These are phyloP conservation scores for Dactylorhiza incarnata DNA, from an alignment of 106 monocot genomes.

Conservation along the genomic window DNA sequence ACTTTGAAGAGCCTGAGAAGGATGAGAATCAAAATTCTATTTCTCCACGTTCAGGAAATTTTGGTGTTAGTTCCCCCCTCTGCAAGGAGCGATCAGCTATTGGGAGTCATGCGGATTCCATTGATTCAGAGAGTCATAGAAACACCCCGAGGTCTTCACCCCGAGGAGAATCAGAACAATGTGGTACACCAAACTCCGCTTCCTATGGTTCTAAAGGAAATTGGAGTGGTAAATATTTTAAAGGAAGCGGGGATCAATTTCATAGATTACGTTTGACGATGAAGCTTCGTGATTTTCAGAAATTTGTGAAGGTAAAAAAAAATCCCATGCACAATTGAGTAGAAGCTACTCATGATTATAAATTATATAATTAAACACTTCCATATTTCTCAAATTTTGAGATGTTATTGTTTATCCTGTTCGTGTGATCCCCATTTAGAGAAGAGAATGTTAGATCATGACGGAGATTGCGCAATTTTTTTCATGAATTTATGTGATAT, in stretches of 20 bases:
- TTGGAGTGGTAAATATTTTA: conserved; percentile 48
- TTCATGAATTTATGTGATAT: neutral
- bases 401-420: neutral
- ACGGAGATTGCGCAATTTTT: no score
- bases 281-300: conserved; percentile 84
- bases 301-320: conserved; percentile 61
- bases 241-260: conserved; percentile 51
- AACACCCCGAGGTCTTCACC: conserved; percentile 27
- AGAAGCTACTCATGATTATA: neutral
- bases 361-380: neutral
- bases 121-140: conserved; percentile 42
- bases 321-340: neutral
- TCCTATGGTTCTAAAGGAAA: conserved; percentile 56
- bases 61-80: conserved; percentile 20
- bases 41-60: conserved; percentile 13
- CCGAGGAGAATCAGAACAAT: conserved; percentile 10
- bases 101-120: conserved; percentile 22
- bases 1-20: conserved; percentile 50
- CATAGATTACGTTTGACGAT: conserved; percentile 65
- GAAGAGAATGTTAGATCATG: no score
- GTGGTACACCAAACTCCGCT: conserved; percentile 48
- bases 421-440: no score
- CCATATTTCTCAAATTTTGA: neutral
- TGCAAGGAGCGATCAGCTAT: conserved; percentile 18
- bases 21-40: conserved; percentile 46